These are phyloP conservation scores for Fusarium nodosum DNA, from an alignment of 2,329 filamentous ascomycete genomes.

Conservation along the genomic window DNA sequence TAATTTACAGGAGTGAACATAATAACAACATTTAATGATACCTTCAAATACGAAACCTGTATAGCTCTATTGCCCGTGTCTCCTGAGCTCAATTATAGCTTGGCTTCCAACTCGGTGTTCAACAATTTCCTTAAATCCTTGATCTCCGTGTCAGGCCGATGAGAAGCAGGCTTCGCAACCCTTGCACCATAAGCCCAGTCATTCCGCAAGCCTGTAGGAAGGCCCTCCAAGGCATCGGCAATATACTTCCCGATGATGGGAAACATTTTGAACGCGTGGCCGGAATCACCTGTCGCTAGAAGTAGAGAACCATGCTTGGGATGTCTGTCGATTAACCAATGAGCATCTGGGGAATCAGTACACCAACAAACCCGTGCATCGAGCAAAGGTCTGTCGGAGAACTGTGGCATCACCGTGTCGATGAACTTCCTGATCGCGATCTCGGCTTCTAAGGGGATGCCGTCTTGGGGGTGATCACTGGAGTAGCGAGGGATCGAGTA, in stretches of 20 bases:
- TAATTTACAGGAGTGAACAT: not conserved
- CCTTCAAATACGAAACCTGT: not conserved
- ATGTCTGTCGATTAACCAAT: conserved; percentile 19
- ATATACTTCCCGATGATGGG: conserved; percentile 3
- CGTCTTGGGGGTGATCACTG: not conserved
- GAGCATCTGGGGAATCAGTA: conserved; percentile 9
- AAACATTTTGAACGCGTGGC: conserved; percentile 22
- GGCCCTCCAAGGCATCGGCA: not conserved
- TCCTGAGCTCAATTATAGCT: not conserved
- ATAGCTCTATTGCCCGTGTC: too few species aligned
- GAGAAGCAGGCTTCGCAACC: not conserved
- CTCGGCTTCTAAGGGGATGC: not conserved
- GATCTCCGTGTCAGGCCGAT: conserved; percentile 9
- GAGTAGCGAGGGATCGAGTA: conserved; percentile 21
- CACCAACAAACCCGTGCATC: conserved; percentile 15
- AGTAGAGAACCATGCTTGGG: not conserved
- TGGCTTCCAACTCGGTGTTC: fast-evolving
- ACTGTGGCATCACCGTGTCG: conserved; percentile 13
- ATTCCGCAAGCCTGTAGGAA: not conserved
- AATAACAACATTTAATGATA: not conserved
- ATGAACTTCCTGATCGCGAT: conserved; percentile 2
- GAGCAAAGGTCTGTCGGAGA: not conserved
- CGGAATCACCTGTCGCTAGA: conserved; percentile 14
- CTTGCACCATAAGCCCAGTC: conserved; percentile 16
- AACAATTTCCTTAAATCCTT: conserved; percentile 17